Evolutionary conservation across 2,329 filamentous ascomycete species (phyloP), one percentile per base, ranked within the genome.

Genomic region (Paradendryphiella salina): DNA sequence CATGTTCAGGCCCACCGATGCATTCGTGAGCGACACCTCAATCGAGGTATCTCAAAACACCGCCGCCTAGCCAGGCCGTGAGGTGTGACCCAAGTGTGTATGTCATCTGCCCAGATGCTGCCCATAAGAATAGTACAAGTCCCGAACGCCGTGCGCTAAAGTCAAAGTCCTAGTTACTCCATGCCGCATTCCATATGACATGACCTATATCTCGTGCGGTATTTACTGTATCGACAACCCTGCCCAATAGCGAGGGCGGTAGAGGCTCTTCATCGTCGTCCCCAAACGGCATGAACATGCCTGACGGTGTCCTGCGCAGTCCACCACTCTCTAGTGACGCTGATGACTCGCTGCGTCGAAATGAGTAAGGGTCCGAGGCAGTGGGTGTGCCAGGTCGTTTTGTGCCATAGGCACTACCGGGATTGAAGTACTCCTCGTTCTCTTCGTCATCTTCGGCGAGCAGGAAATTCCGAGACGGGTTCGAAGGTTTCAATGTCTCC

Each of bases 201-300:
- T 85, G 82, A 5, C 82, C 83, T 57, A 86, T 86, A 60, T 86
- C 83, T 50, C 78, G 77, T 31, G 83, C 83, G 1, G 83, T 86
- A 64, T 86, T 85, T 53, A 85, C 80, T 5, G 89, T 93, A 75
- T 95, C 89, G 69, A 92, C 85, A 41, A 95, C 85, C 64, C 86
- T 85, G 54, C 89, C 88, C 66, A 95, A 82, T 47, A 95, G 80
- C 38, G 87, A 87, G 43, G 80, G 73, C 6, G 76, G 73, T 3
- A 77, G 72, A 34, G 80, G 69, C 73, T 83, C 80, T 44, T 81
- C 77, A 58, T 90, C 88, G 53, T 85, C 85, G 61, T 91, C 87
- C 61, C 91, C 88, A 62, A 86, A 88, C 6, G 90, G 89, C 88
- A 95, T 92, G 64, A 96, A 88, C 89, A 96, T 95, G 61, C 90